A percentile compares a stretch with the other conserved stretches of the same genome.
Evolutionary conservation across 192 early-diverging fungal genomes (phyloP).

Genomic region (Podila epicladia): DNA sequence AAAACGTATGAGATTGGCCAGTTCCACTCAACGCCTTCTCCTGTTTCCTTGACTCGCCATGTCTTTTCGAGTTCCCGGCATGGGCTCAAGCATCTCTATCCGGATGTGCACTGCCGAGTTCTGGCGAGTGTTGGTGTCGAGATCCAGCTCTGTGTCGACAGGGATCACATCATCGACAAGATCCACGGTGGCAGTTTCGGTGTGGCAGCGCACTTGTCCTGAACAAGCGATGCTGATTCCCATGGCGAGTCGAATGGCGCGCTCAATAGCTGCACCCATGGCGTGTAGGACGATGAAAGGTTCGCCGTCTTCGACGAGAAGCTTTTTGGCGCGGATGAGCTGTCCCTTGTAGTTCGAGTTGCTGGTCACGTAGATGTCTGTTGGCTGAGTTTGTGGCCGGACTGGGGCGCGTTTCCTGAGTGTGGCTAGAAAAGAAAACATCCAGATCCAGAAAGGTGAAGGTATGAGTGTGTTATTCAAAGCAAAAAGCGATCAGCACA

Average conservation of each 20-base stretch:
- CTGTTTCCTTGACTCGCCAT: conserved; percentile 4
- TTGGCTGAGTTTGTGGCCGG: conserved; percentile 68
- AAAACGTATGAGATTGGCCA: too few species aligned
- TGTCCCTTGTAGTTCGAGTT: conserved; percentile 70
- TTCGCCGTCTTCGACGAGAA: conserved; percentile 69
- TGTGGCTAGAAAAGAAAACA: conserved; percentile 19
- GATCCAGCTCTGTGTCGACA: conserved; percentile 67
- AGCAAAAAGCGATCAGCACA: background rate
- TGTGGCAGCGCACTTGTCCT: conserved; percentile 68
- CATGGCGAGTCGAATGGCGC: conserved; percentile 73
- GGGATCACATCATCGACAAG: conserved; percentile 85
- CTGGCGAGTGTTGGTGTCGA: conserved; percentile 64
- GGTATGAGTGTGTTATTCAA: background rate
- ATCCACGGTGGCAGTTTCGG: conserved; percentile 73
- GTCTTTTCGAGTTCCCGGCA: conserved; percentile 33
- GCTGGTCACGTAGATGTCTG: conserved; percentile 84
- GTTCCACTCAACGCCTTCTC: conserved; percentile 1
- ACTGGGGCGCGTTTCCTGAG: conserved; percentile 71
- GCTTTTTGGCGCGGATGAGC: conserved; percentile 69
- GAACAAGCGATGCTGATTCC: conserved; percentile 64
- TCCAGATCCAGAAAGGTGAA: background rate
- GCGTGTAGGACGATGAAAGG: conserved; percentile 78
- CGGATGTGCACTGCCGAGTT: conserved; percentile 80
- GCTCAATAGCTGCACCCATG: conserved; percentile 78
- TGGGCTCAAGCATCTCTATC: conserved; percentile 54